Percentiles rank a stretch among this genome's conserved stretches.
phyloP scores from a whole-genome alignment of 495 filamentous ascomycete genomes.

The Penicillium fimorum region DNA sequence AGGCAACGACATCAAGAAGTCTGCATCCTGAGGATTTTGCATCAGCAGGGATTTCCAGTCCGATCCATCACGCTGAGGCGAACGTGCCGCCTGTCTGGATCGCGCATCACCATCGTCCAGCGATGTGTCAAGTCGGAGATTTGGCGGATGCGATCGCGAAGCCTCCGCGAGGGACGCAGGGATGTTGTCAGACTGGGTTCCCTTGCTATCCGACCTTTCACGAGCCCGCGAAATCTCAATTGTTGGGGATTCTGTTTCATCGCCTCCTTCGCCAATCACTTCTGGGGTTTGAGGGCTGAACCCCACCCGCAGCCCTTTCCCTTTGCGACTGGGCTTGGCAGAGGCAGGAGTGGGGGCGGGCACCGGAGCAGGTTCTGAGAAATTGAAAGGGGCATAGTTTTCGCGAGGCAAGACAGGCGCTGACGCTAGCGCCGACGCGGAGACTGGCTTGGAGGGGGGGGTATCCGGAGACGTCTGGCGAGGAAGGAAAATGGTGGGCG shows the following conservation, averaged over 20 bases:
- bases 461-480: constrained; percentile 25
- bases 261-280: constrained; percentile 83
- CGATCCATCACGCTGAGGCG: constrained; percentile 18
- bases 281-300: constrained; percentile 68
- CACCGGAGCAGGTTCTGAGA: constrained; percentile 8
- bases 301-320: constrained; percentile 66
- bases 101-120: constrained; percentile 29
- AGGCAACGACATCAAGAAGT: constrained; percentile 40
- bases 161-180: constrained; percentile 18
- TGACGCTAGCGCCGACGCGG: constrained; percentile 2
- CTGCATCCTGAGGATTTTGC: constrained; percentile 35
- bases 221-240: constrained; percentile 61
- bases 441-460: constrained; percentile 17
- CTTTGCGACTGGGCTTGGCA: constrained; percentile 31
- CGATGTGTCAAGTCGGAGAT: constrained; percentile 43
- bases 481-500: constrained; percentile 26
- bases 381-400: constrained; percentile 21
- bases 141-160: constrained; percentile 20
- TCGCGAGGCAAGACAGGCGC: constrained; percentile 11
- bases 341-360: not conserved
- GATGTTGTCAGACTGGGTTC: constrained; percentile 8
- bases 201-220: constrained; percentile 41
- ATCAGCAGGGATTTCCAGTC: constrained; percentile 32
- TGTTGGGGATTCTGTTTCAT: constrained; percentile 69
- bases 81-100: constrained; percentile 7